Base-by-base conservation (phyloP, 1,139 yeast genomes). In the Saccharomycopsis hybrid region DNA sequence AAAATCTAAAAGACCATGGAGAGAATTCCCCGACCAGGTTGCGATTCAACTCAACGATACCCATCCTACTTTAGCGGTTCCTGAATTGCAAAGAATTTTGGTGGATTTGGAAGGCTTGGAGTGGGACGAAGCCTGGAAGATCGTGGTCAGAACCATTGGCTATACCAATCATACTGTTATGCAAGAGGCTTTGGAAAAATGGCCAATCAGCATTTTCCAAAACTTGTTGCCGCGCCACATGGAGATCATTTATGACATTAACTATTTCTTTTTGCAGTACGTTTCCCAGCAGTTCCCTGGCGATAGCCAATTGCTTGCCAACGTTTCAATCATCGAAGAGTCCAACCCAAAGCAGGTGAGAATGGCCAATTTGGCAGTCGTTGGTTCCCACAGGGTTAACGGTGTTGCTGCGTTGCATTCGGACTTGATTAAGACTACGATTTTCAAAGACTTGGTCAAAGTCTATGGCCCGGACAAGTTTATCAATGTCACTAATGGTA, bases 361-460 rank as follows among this genome's bases (percentile, higher is more conserved):
- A 66, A 89, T 89, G 97, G 96, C 97, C 3, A 80, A 74, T 65
- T 76, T 90, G 64, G 97, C 97, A 30, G 82, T 89, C 60, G 78
- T 89, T 60, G 97, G 97, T 35, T 85, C 96, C 28, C 96, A 89
- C 68, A 85, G 82, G 66, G 96, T 88, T 53, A 89, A 89, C 64
- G 97, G 97, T 66, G 97, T 89, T 52, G 97, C 97, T 28, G 97
- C 89, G 67, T 74, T 89, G 60, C 97, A 89, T 69, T 87, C 96
- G 33, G 96, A 89, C 65, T 77, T 89, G 64, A 86, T 89, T 64
- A 84, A 78, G 65, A 85, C 95, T 40, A 88, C 96, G 4, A 86
- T 89, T 60, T 89, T 89, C 71, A 84, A 83, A 65, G 96, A 89
- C 67, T 89, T 89, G 65, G 97, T 89, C 54, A 76, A 74, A 56